Base-by-base conservation (phyloP, 495 filamentous ascomycete species). In the Aspergillus saccharolyticus region DNA sequence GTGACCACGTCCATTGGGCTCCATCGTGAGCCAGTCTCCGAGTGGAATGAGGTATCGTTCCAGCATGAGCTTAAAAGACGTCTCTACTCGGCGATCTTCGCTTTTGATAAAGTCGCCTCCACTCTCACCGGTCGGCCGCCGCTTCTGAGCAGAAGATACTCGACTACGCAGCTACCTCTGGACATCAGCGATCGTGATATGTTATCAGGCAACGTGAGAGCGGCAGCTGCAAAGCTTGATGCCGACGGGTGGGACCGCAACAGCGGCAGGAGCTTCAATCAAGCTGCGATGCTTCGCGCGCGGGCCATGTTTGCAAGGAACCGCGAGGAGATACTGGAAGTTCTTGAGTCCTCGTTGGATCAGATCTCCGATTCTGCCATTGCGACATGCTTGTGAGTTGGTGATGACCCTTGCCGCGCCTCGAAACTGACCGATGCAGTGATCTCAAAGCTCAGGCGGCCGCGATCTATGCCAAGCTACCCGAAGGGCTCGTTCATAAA, bases 391-490 rank as follows among this genome's bases (percentile, higher is more conserved):
- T 28, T 50, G 47, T 50, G 33, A 39, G 33, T 39, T 2, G 5
- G 2, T 9, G 33, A 2, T 12, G 2, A 39, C 33, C 28, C 21
- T 16, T 50, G 21, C 14, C 21, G 9, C 4, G 10, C 19, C 19
- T 10, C 24, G 0, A 2, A n/a, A n/a, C 17, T 47, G 17, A 15
- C 12, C 1, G 14, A 2, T 21, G 18, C 24, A 22, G 44, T 47
- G 18, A 17, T 17, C 47, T 50, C 8, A 61, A 61, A 12, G 50
- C 56, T 30, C 49, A 45, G 44, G 28, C 54, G 3, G 0, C 9
- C 7, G 19, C 49, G 9, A 42, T 48, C 4, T 57, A 57, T 28
- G 25, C 42, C 9, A 56, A 61, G 39, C 43, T 61, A 16, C 59
- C 59, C 33, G 33, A 57, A 1, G 24, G 33, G 5, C 59, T 61